Conservation (phyloP, 441 rosid genomes). For the Syzygium syzygioides region DNA sequence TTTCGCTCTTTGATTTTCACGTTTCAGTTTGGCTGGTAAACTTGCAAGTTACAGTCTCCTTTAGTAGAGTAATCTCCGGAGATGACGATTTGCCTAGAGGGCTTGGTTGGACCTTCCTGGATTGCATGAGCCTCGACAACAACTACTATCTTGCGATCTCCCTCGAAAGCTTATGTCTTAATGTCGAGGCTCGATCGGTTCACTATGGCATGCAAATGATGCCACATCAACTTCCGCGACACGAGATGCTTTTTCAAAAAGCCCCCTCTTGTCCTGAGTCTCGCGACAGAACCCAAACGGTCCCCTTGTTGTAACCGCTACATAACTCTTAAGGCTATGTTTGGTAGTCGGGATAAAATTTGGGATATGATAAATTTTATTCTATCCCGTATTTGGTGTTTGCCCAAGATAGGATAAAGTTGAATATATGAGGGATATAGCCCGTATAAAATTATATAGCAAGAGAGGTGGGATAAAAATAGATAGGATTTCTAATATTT, state of each 20-base stretch:
- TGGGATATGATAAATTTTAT: too few species aligned
- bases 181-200: fast-evolving
- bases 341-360: too few species aligned
- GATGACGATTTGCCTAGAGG: not conserved
- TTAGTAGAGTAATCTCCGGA: too few species aligned
- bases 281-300: fast-evolving
- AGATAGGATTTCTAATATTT: too few species aligned
- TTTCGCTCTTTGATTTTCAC: not conserved
- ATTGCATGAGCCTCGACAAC: not conserved
- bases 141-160: not conserved
- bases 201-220: fast-evolving
- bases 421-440: too few species aligned
- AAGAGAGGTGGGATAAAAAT: too few species aligned
- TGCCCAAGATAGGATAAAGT: too few species aligned
- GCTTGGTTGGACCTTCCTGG: too few species aligned
- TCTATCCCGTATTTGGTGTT: too few species aligned
- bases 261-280: fast-evolving
- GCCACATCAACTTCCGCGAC: fast-evolving
- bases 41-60: not conserved
- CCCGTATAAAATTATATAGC: too few species aligned
- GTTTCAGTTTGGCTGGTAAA: not conserved
- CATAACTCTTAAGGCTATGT: fast-evolving
- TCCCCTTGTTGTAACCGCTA: not conserved
- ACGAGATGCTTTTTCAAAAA: not conserved
- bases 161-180: not conserved